Base-by-base conservation (phyloP, 768 basidiomycete genomes). In the Boletus vermiculosoides region DNA sequence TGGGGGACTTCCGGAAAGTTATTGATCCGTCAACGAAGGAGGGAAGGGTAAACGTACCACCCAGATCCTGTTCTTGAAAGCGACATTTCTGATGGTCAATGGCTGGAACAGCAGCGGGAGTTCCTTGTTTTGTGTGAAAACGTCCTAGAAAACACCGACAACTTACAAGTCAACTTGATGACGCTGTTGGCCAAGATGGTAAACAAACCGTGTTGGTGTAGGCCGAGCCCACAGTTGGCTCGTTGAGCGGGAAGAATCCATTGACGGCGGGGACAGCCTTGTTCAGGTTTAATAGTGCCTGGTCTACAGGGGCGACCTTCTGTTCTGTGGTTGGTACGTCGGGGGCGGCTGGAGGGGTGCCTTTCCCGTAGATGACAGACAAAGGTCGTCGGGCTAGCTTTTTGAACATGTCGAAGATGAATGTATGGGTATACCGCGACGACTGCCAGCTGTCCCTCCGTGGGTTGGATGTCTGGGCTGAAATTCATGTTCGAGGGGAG, bases 1-100 rank as follows among this genome's bases (percentile, higher is more conserved):
- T 92, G 2, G 88, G 88, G 12, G 88, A 75, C 85, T 86, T 58
- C 10, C 46, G 44, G 18, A 30, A 51, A 6, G 13, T 50, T 41
- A 51, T 25, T 28, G 45, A 16, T 44, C 20, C 13, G 15, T 23
- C 30, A 16, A 28, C 41, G 45, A 47, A 59, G 37, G 45, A 47
- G 18, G 50, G 20, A 45, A 2, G 31, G 31, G 28, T 11, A 49
- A 12, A 40, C 54, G 18, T 51, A 85, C 86, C 51, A 85, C 86
- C 61, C 82, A 89, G 40, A 88, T 82, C 52, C 90, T 75, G 70
- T 93, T 92, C 69, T 88, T 87, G 77, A 94, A 89, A 7, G 76
- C 78, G 1, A 83, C 70, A 30, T 78, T 80, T 47, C 79, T 75
- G 36, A 94, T 78, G 10, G 76, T 84, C 23, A 93, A 62, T 5